phyloP scores from a whole-genome alignment of 148 eudicot genomes.

The Polygonum maritimum region DNA sequence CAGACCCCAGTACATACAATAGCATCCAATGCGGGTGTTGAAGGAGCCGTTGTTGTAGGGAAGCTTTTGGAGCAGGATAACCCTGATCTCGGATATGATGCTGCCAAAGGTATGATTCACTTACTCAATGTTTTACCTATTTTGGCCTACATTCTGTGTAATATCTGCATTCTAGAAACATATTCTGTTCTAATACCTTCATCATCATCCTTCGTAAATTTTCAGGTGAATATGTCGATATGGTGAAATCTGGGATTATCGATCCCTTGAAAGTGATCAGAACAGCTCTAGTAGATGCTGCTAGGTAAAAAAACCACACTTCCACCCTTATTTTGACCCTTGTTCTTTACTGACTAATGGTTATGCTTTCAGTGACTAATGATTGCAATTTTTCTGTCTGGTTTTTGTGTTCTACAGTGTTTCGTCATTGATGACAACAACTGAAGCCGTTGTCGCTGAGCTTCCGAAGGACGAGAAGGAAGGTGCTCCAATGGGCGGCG shows the following conservation, averaged over 20 bases:
- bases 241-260: constrained; percentile 83
- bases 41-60: constrained; percentile 86
- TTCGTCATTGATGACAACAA: constrained; percentile 77
- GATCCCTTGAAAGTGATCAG: constrained; percentile 90
- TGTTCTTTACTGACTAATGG: too few species aligned
- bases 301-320: constrained; percentile 41
- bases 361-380: background rate
- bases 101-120: constrained; percentile 62
- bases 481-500: constrained; percentile 36
- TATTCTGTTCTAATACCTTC: background rate
- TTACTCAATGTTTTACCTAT: background rate
- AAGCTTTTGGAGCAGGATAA: constrained; percentile 81
- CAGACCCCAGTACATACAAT: constrained; percentile 85
- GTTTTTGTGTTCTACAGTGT: constrained; percentile 31
- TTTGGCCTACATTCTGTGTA: background rate
- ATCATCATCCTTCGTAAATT: background rate
- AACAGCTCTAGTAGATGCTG: constrained; percentile 86
- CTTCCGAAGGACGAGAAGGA: constrained; percentile 57
- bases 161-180: background rate
- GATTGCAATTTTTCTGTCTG: background rate
- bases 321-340: too few species aligned
- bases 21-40: constrained; percentile 87
- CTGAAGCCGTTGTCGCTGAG: constrained; percentile 72
- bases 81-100: constrained; percentile 88
- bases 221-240: constrained; percentile 80